These are phyloP conservation scores for Pyrenopolyporus hunteri DNA, from an alignment of 495 filamentous ascomycete species.

Conservation along the genomic window DNA sequence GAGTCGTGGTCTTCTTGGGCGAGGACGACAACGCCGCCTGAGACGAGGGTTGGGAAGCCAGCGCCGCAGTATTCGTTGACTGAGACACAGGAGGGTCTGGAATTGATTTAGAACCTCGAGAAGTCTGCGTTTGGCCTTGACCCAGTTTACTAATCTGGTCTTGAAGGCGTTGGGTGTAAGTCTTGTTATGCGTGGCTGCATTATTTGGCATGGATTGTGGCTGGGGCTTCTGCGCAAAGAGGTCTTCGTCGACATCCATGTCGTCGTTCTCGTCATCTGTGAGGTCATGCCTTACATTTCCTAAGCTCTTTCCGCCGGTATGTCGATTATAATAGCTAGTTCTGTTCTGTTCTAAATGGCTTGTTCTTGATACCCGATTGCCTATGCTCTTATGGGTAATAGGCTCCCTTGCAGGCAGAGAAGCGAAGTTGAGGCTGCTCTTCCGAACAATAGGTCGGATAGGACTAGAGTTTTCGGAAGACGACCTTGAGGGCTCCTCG, in stretches of 20 bases:
- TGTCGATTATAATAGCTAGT: constrained; percentile 68
- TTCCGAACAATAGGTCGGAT: constrained; percentile 70
- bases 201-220: constrained; percentile 43
- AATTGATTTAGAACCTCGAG: constrained; percentile 74
- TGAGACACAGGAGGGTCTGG: constrained; percentile 53
- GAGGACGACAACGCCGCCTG: constrained; percentile 43
- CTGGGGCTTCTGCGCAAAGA: constrained; percentile 42
- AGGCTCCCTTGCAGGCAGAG: constrained; percentile 88
- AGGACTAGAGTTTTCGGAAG: constrained; percentile 57
- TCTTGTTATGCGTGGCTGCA: constrained; percentile 71
- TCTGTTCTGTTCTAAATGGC: constrained; percentile 74
- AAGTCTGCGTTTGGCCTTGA: constrained; percentile 67
- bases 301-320: constrained; percentile 66
- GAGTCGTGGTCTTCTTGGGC: constrained; percentile 46
- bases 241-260: constrained; percentile 66
- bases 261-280: constrained; percentile 56
- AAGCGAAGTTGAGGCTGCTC: constrained; percentile 91
- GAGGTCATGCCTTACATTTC: constrained; percentile 49
- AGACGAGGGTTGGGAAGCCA: constrained; percentile 61
- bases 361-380: constrained; percentile 72
- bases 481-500: constrained; percentile 59
- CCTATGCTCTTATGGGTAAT: constrained; percentile 80
- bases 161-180: constrained; percentile 86
- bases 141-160: constrained; percentile 94
- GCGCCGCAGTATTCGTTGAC: constrained; percentile 38